These are phyloP conservation scores for Elsinoe necatrix DNA, from an alignment of 2,329 filamentous ascomycete species.

Conservation along the genomic window DNA sequence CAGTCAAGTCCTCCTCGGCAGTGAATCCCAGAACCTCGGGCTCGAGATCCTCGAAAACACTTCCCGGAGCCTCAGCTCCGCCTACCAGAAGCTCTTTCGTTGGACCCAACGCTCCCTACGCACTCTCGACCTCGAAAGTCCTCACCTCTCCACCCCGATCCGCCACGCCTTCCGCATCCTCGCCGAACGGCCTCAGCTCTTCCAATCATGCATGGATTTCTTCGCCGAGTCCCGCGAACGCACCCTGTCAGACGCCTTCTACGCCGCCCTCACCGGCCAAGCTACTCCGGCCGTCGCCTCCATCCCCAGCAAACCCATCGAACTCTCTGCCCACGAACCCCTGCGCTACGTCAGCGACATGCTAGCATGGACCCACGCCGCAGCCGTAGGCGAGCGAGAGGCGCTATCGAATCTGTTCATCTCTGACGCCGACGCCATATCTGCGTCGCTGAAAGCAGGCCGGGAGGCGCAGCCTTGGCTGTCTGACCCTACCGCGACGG, in stretches of 20 bases:
- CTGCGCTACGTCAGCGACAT: conserved; percentile 92
- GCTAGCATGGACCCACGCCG: conserved; percentile 93
- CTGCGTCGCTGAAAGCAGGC: conserved; percentile 69
- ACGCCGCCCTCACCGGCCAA: conserved; percentile 72
- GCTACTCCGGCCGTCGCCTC: conserved; percentile 44
- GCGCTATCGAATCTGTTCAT: conserved; percentile 87
- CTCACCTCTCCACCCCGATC: conserved; percentile 79
- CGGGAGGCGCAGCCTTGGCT: conserved; percentile 75
- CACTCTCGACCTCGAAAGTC: conserved; percentile 83
- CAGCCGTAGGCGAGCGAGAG: conserved; percentile 86
- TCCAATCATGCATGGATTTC: conserved; percentile 86
- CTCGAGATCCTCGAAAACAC: conserved; percentile 87
- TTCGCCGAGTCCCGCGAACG: conserved; percentile 86
- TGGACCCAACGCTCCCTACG: conserved; percentile 96
- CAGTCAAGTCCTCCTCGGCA: conserved; percentile 79
- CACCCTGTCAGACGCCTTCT: conserved; percentile 80
- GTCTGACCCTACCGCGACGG: conserved; percentile 40
- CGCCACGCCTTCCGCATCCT: conserved; percentile 75
- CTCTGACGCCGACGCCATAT: conserved; percentile 80
- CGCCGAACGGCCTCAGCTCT: conserved; percentile 79
- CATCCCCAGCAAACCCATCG: conserved; percentile 70
- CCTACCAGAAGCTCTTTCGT: conserved; percentile 90
- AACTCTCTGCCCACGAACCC: conserved; percentile 84
- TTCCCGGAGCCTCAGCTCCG: conserved; percentile 75
- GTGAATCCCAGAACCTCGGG: conserved; percentile 80